A percentile compares a stretch with the other conserved stretches of the same genome.
phyloP scores from a whole-genome alignment of 2,329 filamentous ascomycete genomes.

The Pseudovirgaria hyperparasitica region DNA sequence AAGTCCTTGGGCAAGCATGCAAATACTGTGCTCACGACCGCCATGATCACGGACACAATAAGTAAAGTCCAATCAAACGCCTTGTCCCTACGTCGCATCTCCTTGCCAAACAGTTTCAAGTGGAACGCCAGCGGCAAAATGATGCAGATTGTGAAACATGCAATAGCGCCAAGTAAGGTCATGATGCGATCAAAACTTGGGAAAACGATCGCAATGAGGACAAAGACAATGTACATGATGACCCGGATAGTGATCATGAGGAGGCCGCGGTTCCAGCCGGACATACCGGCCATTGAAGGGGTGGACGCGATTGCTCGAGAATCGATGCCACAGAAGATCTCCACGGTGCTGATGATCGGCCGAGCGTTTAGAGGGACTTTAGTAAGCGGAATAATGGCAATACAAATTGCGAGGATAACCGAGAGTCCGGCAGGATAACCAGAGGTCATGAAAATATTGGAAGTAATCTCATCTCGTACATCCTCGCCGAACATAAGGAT shows the following conservation, averaged over 20 bases:
- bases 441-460: slow-evolving; percentile 65
- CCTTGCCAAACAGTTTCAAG: slow-evolving; percentile 70
- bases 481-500: slow-evolving; percentile 88
- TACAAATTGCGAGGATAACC: slow-evolving; percentile 71
- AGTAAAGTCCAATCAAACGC: slow-evolving; percentile 57
- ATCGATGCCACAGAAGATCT: slow-evolving; percentile 68
- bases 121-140: slow-evolving; percentile 84
- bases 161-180: slow-evolving; percentile 75
- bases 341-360: slow-evolving; percentile 74
- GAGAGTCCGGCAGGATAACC: slow-evolving; percentile 64
- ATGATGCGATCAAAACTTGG: slow-evolving; percentile 84
- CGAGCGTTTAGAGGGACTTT: slow-evolving; percentile 88
- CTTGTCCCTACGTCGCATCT: slow-evolving; percentile 53
- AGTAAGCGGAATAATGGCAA: slow-evolving; percentile 86
- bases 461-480: slow-evolving; percentile 81
- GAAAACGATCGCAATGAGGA: slow-evolving; percentile 59
- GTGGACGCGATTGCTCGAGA: slow-evolving; percentile 37
- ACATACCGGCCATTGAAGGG: slow-evolving; percentile 38
- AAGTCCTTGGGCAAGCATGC: slow-evolving; percentile 73
- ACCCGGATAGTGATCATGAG: slow-evolving; percentile 52
- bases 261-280: slow-evolving; percentile 43
- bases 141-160: slow-evolving; percentile 91
- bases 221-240: slow-evolving; percentile 54
- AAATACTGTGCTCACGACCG: slow-evolving; percentile 69
- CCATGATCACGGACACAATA: slow-evolving; percentile 54